These are phyloP conservation scores for Phytophthora sojae DNA, from an alignment of 352 stramenopile species.

Conservation along the genomic window DNA sequence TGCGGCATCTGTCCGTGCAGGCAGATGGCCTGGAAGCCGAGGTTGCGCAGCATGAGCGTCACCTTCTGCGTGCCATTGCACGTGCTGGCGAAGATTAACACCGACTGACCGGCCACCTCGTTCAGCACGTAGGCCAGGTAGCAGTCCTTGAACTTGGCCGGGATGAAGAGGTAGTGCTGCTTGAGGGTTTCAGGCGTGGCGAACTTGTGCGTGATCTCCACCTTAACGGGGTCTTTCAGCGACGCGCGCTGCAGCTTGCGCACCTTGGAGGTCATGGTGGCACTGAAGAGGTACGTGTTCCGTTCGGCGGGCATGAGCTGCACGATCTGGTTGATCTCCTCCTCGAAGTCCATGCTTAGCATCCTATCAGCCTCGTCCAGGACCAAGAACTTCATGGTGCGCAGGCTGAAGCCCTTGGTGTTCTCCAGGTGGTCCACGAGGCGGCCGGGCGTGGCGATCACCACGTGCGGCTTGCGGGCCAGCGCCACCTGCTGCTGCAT, in stretches of 20 bases:
- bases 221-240: constrained; percentile 96
- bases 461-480: constrained; percentile 96
- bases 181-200: constrained; percentile 97
- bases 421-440: constrained; percentile 97
- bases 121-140: constrained; percentile 99
- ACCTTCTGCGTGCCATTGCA: constrained; percentile 97
- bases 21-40: constrained; percentile 98
- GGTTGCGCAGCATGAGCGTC: constrained; percentile 97
- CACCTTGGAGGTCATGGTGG: constrained; percentile 99
- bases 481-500: constrained; percentile 97
- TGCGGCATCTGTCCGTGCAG: constrained; percentile 99
- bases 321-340: constrained; percentile 99
- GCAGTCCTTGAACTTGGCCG: constrained; percentile 99
- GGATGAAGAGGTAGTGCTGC: constrained; percentile 99
- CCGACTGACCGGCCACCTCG: constrained; percentile 96
- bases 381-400: constrained; percentile 92
- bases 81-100: constrained; percentile 98
- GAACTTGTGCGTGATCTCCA: constrained; percentile 98
- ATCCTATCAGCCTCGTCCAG: constrained; percentile 97
- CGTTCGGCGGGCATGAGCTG: constrained; percentile 94
- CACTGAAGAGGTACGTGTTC: constrained; percentile 98
- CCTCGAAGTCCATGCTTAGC: constrained; percentile 98
- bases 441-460: constrained; percentile 94
- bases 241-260: constrained; percentile 98
- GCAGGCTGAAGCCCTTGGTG: constrained; percentile 96